A percentile compares a stretch with the other conserved stretches of the same genome.
Conservation (phyloP, 2,329 filamentous ascomycete species). For the Diaporthe caulivora region DNA sequence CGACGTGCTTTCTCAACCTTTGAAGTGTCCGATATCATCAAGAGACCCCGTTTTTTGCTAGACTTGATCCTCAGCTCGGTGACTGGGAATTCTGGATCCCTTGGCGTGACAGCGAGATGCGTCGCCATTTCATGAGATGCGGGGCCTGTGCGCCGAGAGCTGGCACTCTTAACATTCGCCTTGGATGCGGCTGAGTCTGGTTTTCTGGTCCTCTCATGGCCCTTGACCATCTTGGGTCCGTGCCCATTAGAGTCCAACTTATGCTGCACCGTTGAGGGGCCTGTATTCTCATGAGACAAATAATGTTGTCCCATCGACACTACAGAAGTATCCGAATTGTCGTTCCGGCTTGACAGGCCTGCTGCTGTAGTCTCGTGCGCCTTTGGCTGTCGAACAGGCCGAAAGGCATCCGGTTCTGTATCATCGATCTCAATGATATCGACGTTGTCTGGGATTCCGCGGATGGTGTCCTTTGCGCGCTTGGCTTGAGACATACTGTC, state of each 20-base stretch:
- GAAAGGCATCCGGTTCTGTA: not conserved
- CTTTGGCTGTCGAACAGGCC: not conserved
- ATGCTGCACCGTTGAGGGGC: not conserved
- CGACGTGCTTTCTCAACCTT: slow-evolving; percentile 36
- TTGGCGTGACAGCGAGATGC: not conserved
- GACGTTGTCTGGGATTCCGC: not conserved
- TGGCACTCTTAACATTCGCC: not conserved
- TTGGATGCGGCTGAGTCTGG: not conserved
- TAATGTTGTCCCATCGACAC: not conserved
- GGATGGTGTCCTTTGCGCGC: not conserved
- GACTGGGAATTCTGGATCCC: slow-evolving; percentile 46
- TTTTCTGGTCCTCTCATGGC: slow-evolving; percentile 12
- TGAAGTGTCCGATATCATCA: slow-evolving; percentile 58
- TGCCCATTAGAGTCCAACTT: slow-evolving; percentile 13
- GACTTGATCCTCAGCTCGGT: slow-evolving; percentile 62
- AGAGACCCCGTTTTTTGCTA: slow-evolving; percentile 60
- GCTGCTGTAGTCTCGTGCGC: not conserved
- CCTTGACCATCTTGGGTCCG: slow-evolving; percentile 14
- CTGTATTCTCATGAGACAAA: not conserved
- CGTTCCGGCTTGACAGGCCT: not conserved
- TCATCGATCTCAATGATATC: slow-evolving; percentile 38
- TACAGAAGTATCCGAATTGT: not conserved
- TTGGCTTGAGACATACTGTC: not conserved
- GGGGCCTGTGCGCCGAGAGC: not conserved
- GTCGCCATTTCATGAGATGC: not conserved